Evolutionary conservation across 352 stramenopile species (phyloP).

Genomic region (Phytophthora sansomeana): DNA sequence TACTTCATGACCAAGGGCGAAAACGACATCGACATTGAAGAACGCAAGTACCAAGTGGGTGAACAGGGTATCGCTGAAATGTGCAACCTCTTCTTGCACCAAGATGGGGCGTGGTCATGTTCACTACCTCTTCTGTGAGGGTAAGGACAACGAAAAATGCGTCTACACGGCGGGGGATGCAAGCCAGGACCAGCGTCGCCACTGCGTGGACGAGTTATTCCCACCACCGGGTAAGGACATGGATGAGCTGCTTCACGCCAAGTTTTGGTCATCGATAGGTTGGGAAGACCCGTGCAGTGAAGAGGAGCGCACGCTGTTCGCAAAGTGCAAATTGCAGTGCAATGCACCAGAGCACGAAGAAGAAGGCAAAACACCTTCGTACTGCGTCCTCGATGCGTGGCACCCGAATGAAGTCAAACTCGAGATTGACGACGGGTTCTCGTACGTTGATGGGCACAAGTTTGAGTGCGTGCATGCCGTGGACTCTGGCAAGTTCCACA

Average conservation of each 20-base stretch:
- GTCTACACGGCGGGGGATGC: conserved; percentile 32
- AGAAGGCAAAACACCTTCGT: conserved; percentile 23
- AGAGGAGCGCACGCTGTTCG: conserved; percentile 37
- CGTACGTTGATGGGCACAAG: conserved; percentile 39
- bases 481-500: conserved; percentile 37
- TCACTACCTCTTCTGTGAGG: conserved; percentile 42
- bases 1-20: conserved; percentile 65
- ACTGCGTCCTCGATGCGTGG: conserved; percentile 43
- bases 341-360: conserved; percentile 43
- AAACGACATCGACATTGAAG: conserved; percentile 57
- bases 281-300: conserved; percentile 51
- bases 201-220: conserved; percentile 37
- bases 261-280: conserved; percentile 47
- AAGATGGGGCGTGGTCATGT: conserved; percentile 48
- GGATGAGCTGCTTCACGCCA: conserved; percentile 50
- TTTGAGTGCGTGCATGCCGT: conserved; percentile 45
- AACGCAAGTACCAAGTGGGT: conserved; percentile 45
- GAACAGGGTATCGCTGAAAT: conserved; percentile 51
- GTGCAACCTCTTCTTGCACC: conserved; percentile 51
- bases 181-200: conserved; percentile 37
- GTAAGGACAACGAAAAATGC: conserved; percentile 21
- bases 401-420: conserved; percentile 55
- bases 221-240: conserved; percentile 32
- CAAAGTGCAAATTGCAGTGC: conserved; percentile 46
- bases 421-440: conserved; percentile 37